Conservation (phyloP, 148 eudicot species). For the Gaultheria prostrata region DNA sequence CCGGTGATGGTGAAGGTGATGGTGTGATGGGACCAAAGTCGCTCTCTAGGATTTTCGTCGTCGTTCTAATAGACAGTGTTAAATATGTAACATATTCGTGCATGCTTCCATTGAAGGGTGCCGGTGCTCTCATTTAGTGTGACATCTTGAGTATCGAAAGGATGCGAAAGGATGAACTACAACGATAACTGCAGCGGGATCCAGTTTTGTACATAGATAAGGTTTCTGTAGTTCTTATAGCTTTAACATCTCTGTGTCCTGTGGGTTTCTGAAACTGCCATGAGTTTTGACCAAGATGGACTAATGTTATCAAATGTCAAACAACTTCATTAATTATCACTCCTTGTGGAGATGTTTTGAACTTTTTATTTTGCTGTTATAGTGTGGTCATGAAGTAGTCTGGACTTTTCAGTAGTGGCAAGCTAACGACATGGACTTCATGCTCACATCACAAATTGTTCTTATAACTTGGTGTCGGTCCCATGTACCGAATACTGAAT, state of each 20-base stretch:
- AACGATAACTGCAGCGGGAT: slow-evolving; percentile 12
- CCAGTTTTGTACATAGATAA: slow-evolving; percentile 54
- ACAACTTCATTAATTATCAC: not conserved
- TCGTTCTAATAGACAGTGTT: slow-evolving; percentile 87
- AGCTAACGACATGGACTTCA: not conserved
- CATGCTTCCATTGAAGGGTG: slow-evolving; percentile 81
- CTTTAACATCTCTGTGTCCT: not conserved
- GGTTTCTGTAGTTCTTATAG: not conserved
- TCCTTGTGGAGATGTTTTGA: not conserved
- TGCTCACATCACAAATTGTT: not conserved
- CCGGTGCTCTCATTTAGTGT: slow-evolving; percentile 63
- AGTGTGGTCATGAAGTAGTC: not conserved
- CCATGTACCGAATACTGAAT: not conserved
- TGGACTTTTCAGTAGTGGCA: not conserved
- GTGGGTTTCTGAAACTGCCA: not conserved
- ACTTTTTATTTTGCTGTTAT: not conserved
- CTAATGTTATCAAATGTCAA: not conserved
- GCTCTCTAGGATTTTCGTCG: slow-evolving; percentile 78
- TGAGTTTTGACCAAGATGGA: not conserved
- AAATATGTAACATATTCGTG: slow-evolving; percentile 98
- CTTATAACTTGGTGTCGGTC: not conserved
- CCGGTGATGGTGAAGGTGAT: slow-evolving; percentile 61
- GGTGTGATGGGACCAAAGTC: slow-evolving; percentile 72
- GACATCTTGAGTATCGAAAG: slow-evolving; percentile 40
- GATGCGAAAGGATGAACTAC: not conserved